Percentiles rank a stretch among this genome's conserved stretches.
These are phyloP conservation scores for Sclerotinia spermophila DNA, from an alignment of 2,329 filamentous ascomycete genomes.

Conservation along the genomic window DNA sequence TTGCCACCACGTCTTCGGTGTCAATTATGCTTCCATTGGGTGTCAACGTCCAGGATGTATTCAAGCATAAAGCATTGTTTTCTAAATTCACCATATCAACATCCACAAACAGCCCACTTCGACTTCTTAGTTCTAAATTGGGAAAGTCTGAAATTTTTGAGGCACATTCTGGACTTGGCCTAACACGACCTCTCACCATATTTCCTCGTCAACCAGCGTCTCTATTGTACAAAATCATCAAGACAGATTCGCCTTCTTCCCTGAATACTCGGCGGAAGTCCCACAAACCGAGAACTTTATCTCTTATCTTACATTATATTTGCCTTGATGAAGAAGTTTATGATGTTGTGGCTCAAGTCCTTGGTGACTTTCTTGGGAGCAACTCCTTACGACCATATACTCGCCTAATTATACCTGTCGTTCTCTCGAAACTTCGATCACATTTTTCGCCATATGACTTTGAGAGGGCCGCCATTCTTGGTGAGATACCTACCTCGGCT, in stretches of 20 bases:
- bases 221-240: constrained; percentile 72
- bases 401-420: constrained; percentile 45
- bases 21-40: constrained; percentile 77
- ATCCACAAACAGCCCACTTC: constrained; percentile 68
- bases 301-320: constrained; percentile 71
- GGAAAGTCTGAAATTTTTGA: constrained; percentile 66
- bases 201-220: constrained; percentile 80
- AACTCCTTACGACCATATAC: constrained; percentile 46
- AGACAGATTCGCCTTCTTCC: constrained; percentile 44
- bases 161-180: constrained; percentile 55
- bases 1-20: constrained; percentile 59
- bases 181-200: constrained; percentile 56
- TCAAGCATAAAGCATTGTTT: constrained; percentile 77
- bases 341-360: constrained; percentile 43
- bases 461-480: constrained; percentile 53
- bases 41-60: constrained; percentile 95
- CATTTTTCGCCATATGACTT: constrained; percentile 50
- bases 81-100: constrained; percentile 90
- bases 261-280: constrained; percentile 29
- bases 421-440: constrained; percentile 45
- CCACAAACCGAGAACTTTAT: constrained; percentile 45
- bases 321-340: constrained; percentile 73
- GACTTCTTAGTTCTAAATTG: constrained; percentile 68
- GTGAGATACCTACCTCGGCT: constrained; percentile 48
- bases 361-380: constrained; percentile 42